Evolutionary conservation across 169 alveolate species (phyloP), one percentile per base, ranked within the genome.

Genomic region (Perkinsus marinus): DNA sequence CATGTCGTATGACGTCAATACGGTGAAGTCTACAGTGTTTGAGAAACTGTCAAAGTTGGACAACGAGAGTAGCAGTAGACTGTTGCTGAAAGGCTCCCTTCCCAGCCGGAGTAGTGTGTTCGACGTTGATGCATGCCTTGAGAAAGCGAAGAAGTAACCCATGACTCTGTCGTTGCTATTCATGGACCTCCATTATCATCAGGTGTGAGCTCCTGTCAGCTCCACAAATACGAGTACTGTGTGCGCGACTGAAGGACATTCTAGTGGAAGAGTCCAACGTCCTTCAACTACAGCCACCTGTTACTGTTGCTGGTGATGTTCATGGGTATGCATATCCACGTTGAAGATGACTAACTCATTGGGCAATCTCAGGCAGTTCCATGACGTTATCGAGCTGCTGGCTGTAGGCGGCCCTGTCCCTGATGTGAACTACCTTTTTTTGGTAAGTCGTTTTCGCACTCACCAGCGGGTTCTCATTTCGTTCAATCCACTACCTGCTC

Each of bases 371-470:
- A 37, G 69, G n/a, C 99, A 99, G 93, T 98, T 98, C 94, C 97
- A 96, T 95, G 99, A 99, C 94, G 95, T 99, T 92, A 93, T 98
- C 94, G 99, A 98, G 94, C 93, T 98, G 68, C 98, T 99, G 92
- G 95, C 98, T 89, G 97, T 98, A 39, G 99, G 99, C 36, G 98
- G 97, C 7, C 68, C 93, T 89, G 95, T 97, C 39, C 99, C 99
- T n/a, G 99, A 98, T 90, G 97, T 99, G 30, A 99, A 97, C 95
- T 99, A 98, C 94, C 95, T 98, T 89, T 98, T 97, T 95, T 94
- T 95, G 91, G 47, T 57, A 16, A 57, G 79, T 19, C 26, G 19
- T 26, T 57, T 16, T 19, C 37, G n/a, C n/a, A n/a, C n/a, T n/a
- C n/a, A n/a, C n/a, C n/a, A n/a, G n/a, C n/a, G n/a, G n/a, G n/a